Evolutionary conservation across 1,139 yeast genomes (phyloP).

Genomic region (Groenewaldozyma sp.): DNA sequence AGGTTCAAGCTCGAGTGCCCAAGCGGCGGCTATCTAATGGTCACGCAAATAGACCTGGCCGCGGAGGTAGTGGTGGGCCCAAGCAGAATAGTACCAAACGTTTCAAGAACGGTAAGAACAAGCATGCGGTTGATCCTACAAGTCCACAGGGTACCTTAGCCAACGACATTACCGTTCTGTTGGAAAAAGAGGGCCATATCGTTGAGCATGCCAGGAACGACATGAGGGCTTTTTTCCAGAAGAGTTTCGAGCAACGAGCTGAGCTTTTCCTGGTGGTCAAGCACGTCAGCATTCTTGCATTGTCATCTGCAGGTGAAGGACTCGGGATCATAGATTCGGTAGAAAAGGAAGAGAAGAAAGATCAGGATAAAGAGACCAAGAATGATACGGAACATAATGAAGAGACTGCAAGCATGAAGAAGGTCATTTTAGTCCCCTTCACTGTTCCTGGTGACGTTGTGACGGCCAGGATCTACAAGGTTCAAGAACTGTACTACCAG

Average conservation of each 20-base stretch:
- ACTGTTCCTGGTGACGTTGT: conserved; percentile 81
- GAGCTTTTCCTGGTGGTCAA: conserved; percentile 53
- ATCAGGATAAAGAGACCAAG: no score
- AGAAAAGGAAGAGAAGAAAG: no score
- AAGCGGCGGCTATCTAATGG: no score
- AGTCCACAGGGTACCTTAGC: conserved; percentile 75
- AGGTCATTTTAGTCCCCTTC: conserved; percentile 65
- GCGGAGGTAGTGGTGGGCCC: no score
- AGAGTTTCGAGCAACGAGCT: conserved; percentile 39
- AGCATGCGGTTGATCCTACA: conserved; percentile 62
- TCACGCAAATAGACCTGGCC: no score
- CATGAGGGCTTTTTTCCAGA: conserved; percentile 54
- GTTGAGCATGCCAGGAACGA: conserved; percentile 50
- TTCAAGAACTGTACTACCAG: conserved; percentile 69
- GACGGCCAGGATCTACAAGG: conserved; percentile 59
- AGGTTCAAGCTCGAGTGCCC: no score
- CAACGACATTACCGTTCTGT: conserved; percentile 58
- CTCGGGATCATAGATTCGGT: conserved; percentile 25
- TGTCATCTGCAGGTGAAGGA: conserved; percentile 63
- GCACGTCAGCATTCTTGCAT: conserved; percentile 43
- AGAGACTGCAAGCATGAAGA: conserved; percentile 12
- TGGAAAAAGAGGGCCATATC: conserved; percentile 37
- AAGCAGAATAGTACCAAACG: conserved; percentile 18
- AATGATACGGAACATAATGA: no score
- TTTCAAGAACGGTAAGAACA: conserved; percentile 41